Evolutionary conservation across 2,329 filamentous ascomycete species (phyloP).

Genomic region (Exophiala mesophila): DNA sequence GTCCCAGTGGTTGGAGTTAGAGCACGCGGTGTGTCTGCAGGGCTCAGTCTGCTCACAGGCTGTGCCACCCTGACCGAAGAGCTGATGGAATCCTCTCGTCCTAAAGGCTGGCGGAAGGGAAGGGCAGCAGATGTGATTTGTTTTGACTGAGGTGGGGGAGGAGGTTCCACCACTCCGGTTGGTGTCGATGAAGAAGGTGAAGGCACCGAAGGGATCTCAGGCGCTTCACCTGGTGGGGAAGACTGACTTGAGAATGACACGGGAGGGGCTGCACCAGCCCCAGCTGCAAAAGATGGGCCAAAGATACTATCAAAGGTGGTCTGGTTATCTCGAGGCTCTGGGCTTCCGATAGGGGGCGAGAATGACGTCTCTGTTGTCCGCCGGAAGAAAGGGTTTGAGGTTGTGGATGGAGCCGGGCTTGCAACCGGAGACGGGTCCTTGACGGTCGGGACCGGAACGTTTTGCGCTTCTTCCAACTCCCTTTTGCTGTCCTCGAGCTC

Average conservation of each 20-base stretch:
- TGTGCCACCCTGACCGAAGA: conserved; percentile 76
- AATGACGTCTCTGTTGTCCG: conserved; percentile 48
- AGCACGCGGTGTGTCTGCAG: conserved; percentile 42
- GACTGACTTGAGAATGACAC: conserved; percentile 53
- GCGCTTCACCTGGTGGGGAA: conserved; percentile 49
- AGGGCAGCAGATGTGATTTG: conserved; percentile 75
- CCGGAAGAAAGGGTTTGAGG: conserved; percentile 94
- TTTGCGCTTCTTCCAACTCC: conserved; percentile 23
- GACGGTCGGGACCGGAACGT: conserved; percentile 17
- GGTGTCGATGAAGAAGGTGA: conserved; percentile 31
- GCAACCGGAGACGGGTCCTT: conserved; percentile 25
- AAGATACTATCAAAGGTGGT: conserved; percentile 83
- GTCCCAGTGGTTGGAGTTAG: conserved; percentile 40
- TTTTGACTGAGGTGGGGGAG: conserved; percentile 65
- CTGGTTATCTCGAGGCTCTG: conserved; percentile 16
- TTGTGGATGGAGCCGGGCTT: conserved; percentile 53
- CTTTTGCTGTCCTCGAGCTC: conserved; percentile 40
- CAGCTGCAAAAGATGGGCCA: conserved; percentile 59
- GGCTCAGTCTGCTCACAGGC: conserved; percentile 60
- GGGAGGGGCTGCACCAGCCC: conserved; percentile 49
- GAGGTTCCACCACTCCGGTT: conserved; percentile 34
- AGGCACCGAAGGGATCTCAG: conserved; percentile 34
- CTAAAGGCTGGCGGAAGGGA: conserved; percentile 57
- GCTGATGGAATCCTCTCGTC: conserved; percentile 61
- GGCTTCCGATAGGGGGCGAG: conserved; percentile 15